These are phyloP conservation scores for Phytophthora aleatoria DNA, from an alignment of 352 stramenopile genomes.

Conservation along the genomic window DNA sequence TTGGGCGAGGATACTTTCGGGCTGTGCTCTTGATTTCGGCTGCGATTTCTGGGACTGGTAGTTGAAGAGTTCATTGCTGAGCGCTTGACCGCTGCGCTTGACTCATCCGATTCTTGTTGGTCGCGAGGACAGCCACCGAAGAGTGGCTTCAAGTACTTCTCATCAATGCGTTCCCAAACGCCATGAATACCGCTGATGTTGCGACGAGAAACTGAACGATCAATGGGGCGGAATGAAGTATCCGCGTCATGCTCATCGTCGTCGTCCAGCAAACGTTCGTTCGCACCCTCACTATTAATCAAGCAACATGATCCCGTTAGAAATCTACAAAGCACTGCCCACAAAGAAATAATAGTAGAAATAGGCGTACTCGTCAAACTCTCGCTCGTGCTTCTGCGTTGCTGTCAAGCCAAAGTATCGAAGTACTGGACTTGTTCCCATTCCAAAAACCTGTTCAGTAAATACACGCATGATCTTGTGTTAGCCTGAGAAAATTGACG, in stretches of 20 bases:
- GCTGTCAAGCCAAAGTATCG: constrained; percentile 59
- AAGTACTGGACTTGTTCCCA: constrained; percentile 72
- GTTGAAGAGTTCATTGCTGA: constrained; percentile 15
- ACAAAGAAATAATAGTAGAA: constrained; percentile 4
- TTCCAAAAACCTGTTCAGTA: constrained; percentile 63
- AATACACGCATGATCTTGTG: not conserved
- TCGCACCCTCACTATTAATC: constrained; percentile 40
- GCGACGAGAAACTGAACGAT: constrained; percentile 31
- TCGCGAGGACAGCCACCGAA: constrained; percentile 58
- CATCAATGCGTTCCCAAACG: constrained; percentile 67
- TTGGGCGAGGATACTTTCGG: constrained; percentile 20
- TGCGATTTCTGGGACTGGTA: constrained; percentile 22
- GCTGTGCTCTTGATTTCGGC: constrained; percentile 11
- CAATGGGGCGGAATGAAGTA: constrained; percentile 49
- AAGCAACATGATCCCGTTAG: constrained; percentile 9
- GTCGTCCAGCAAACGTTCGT: constrained; percentile 59
- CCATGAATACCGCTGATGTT: constrained; percentile 58
- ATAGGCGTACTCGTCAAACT: constrained; percentile 57
- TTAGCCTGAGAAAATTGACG: not conserved
- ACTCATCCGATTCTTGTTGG: constrained; percentile 23
- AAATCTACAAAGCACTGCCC: not conserved
- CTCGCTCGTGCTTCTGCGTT: constrained; percentile 38
- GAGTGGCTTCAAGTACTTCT: constrained; percentile 75
- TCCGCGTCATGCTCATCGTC: constrained; percentile 61
- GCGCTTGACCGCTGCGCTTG: constrained; percentile 26